Conservation (phyloP, 2,329 filamentous ascomycete genomes). For the Colletotrichum tofieldiae region DNA sequence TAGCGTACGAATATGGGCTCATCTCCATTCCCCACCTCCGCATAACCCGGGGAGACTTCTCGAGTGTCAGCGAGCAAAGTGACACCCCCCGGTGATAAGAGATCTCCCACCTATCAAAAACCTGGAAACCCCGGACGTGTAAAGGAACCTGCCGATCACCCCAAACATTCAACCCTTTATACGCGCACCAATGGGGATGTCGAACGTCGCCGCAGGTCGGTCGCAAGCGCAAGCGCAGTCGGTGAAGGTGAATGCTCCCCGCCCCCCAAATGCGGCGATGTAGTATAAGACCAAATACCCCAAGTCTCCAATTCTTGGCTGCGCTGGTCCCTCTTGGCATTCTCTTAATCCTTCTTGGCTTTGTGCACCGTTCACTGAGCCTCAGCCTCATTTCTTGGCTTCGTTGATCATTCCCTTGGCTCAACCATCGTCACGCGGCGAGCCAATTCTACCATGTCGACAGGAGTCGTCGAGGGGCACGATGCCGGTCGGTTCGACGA, state of each 20-base stretch:
- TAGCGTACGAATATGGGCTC: neutral
- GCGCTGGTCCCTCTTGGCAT: neutral
- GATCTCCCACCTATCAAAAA: conserved; percentile 1
- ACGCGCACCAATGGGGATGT: conserved; percentile 17
- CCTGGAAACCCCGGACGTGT: neutral
- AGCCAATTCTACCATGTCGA: conserved; percentile 35
- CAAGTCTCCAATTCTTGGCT: neutral
- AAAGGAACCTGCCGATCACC: neutral
- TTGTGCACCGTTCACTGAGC: neutral
- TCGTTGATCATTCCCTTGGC: neutral
- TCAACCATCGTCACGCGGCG: neutral
- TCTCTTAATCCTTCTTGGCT: neutral
- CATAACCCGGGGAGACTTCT: neutral
- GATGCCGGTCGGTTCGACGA: conserved; percentile 23
- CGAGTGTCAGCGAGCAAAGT: too few relatives aligned
- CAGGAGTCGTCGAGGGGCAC: conserved; percentile 35
- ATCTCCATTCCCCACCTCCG: neutral
- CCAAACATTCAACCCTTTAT: neutral
- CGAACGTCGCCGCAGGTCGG: neutral
- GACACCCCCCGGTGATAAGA: neutral
- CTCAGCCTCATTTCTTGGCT: neutral
- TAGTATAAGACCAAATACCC: neutral
- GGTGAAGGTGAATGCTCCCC: neutral
- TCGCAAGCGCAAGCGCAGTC: too few relatives aligned
- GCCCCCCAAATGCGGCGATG: neutral